phyloP scores from a whole-genome alignment of 768 basidiomycete species.

The Podaxis rugospora region DNA sequence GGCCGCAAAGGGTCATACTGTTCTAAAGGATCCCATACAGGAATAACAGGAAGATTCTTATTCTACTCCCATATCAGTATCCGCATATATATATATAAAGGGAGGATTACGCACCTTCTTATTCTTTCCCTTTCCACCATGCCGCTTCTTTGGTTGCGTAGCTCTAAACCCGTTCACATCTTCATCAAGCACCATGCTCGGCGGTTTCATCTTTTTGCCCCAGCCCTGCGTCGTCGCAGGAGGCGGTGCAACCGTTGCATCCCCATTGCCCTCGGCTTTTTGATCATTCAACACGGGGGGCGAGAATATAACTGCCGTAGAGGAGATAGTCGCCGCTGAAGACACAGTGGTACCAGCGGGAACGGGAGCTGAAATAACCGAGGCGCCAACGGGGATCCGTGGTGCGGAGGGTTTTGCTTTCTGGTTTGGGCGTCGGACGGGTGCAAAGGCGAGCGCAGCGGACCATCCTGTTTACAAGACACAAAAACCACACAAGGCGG shows the following conservation, averaged over 20 bases:
- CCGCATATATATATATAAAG: neutral
- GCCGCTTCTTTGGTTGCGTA: constrained; percentile 49
- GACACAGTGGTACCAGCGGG: constrained; percentile 12
- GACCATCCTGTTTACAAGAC: constrained; percentile 69
- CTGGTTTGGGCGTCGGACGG: constrained; percentile 57
- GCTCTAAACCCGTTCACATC: constrained; percentile 81
- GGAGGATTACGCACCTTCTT: constrained; percentile 53
- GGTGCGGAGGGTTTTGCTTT: constrained; percentile 54
- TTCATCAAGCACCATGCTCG: constrained; percentile 86
- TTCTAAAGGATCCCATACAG: constrained; percentile 75
- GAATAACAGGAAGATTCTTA: constrained; percentile 48
- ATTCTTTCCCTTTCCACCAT: constrained; percentile 45
- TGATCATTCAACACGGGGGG: constrained; percentile 55
- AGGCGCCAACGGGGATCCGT: constrained; percentile 61
- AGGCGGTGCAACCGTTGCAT: neutral
- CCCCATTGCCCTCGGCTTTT: constrained; percentile 20
- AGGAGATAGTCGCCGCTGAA: constrained; percentile 27
- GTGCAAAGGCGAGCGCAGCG: constrained; percentile 84
- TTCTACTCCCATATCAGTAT: constrained; percentile 38
- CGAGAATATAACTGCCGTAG: constrained; percentile 68
- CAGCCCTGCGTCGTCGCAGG: constrained; percentile 55
- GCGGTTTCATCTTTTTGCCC: constrained; percentile 88
- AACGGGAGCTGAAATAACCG: constrained; percentile 39
- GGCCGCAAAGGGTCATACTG: constrained; percentile 79
- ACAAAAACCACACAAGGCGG: neutral